Conservation (phyloP, 164 flowering plant species). For the Piper longum region DNA sequence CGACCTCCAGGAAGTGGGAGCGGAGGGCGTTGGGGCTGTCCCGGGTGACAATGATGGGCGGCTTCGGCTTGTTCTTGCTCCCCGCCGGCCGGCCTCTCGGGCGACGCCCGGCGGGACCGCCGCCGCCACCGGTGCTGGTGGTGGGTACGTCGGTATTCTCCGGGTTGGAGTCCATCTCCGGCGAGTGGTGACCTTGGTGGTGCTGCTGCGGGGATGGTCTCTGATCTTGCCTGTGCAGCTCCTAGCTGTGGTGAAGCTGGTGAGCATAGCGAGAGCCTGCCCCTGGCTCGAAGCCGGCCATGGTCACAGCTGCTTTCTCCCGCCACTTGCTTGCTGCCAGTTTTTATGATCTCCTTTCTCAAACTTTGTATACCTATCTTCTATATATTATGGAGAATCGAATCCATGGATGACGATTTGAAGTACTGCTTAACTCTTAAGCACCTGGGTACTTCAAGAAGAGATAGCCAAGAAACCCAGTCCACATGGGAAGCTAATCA, state of each 20-base stretch:
- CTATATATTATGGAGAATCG: too few species aligned
- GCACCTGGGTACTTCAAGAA: too few species aligned
- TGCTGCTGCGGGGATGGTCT: slow-evolving; percentile 6
- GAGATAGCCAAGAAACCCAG: too few species aligned
- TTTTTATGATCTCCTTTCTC: slow-evolving; percentile 1
- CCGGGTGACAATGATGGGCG: slow-evolving; percentile 19
- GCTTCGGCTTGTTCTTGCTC: slow-evolving; percentile 25
- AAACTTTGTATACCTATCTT: too few species aligned
- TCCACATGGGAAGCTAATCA: too few species aligned
- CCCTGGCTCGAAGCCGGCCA: slow-evolving; percentile 29
- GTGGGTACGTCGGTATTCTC: slow-evolving; percentile 5
- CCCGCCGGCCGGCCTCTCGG: slow-evolving; percentile 23
- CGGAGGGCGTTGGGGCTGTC: slow-evolving; percentile 23
- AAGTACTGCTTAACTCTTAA: too few species aligned
- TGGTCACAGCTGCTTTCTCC: slow-evolving; percentile 34
- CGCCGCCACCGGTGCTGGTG: slow-evolving; percentile 3
- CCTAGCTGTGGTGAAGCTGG: slow-evolving; percentile 24
- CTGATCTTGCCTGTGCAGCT: slow-evolving; percentile 15
- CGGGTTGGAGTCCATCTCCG: slow-evolving; percentile 2
- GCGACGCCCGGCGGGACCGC: slow-evolving; percentile 10
- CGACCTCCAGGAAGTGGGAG: slow-evolving; percentile 19
- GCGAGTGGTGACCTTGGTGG: slow-evolving; percentile 8
- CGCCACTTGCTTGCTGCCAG: slow-evolving; percentile 36
- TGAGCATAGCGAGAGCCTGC: slow-evolving; percentile 28
- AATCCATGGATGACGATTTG: too few species aligned